Evolutionary conservation across 2,329 filamentous ascomycete species (phyloP).

Genomic region (Tolypocladium nubicola): DNA sequence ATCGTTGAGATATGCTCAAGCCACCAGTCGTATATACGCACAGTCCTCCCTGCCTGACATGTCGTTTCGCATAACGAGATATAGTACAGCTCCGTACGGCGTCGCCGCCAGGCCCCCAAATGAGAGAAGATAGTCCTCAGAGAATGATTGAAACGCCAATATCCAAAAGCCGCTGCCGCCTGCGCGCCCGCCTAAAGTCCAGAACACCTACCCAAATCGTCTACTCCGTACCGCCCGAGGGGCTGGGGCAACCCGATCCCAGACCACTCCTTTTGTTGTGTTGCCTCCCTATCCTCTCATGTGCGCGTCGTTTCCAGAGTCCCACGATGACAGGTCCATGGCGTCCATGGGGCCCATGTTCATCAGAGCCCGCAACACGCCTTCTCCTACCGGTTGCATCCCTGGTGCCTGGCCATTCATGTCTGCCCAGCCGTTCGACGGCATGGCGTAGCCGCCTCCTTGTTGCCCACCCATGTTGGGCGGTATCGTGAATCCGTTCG

Average conservation of each 20-base stretch:
- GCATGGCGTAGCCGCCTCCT: slow-evolving; percentile 27
- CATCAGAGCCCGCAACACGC: slow-evolving; percentile 46
- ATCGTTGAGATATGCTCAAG: not conserved
- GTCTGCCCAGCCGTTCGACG: slow-evolving; percentile 33
- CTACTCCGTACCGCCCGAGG: not conserved
- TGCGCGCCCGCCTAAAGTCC: not conserved
- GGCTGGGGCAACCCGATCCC: not conserved
- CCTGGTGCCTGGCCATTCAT: slow-evolving; percentile 27
- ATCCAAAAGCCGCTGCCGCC: not conserved
- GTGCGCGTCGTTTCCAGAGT: slow-evolving; percentile 19
- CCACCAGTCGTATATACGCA: not conserved
- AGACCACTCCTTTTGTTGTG: not conserved
- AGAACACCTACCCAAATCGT: not conserved
- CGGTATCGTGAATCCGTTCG: slow-evolving; percentile 24
- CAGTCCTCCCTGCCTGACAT: not conserved
- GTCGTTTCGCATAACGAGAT: not conserved
- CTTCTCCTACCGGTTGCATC: slow-evolving; percentile 46
- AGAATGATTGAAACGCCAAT: not conserved
- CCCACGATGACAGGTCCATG: slow-evolving; percentile 45
- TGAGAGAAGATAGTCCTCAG: not conserved
- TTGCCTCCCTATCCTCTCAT: slow-evolving; percentile 3
- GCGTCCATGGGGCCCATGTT: slow-evolving; percentile 49
- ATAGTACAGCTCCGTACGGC: not conserved
- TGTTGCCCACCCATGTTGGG: slow-evolving; percentile 11
- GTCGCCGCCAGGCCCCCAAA: not conserved